These are phyloP conservation scores for Roridomyces roridus DNA, from an alignment of 768 basidiomycete genomes.

Conservation along the genomic window DNA sequence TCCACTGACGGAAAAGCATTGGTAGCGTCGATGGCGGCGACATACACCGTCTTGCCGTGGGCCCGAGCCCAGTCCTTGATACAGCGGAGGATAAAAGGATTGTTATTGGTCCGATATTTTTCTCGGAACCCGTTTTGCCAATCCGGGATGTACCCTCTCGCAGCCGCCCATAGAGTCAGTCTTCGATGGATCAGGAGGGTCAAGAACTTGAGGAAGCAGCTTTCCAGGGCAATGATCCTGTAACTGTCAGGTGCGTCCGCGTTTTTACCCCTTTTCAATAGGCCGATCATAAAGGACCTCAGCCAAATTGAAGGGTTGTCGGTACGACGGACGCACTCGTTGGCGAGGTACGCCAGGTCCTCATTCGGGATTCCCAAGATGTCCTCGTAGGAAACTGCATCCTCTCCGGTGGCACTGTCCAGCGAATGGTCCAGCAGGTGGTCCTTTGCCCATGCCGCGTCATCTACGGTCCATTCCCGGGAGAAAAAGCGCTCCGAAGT, in stretches of 20 bases:
- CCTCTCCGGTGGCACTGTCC: slow-evolving; percentile 3
- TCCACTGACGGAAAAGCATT: slow-evolving; percentile 36
- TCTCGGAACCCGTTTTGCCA: slow-evolving; percentile 18
- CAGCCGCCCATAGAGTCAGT: slow-evolving; percentile 22
- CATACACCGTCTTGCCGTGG: slow-evolving; percentile 17
- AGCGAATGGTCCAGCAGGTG: background rate
- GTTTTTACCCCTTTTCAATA: slow-evolving; percentile 23
- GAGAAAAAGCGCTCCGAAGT: slow-evolving; percentile 19
- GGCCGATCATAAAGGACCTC: background rate
- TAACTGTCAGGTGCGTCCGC: slow-evolving; percentile 22
- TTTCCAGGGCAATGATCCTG: slow-evolving; percentile 26
- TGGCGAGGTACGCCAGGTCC: background rate
- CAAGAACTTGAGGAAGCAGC: slow-evolving; percentile 28
- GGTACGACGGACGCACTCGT: background rate
- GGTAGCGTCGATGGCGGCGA: slow-evolving; percentile 24
- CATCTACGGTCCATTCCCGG: slow-evolving; percentile 1
- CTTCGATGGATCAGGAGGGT: slow-evolving; percentile 28
- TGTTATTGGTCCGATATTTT: too few relatives aligned
- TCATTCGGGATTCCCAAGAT: background rate
- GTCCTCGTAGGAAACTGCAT: background rate
- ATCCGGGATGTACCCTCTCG: slow-evolving; percentile 26
- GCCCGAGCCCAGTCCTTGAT: slow-evolving; percentile 20
- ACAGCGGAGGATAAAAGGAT: slow-evolving; percentile 30
- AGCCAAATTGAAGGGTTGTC: slow-evolving; percentile 5
- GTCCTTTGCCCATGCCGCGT: slow-evolving; percentile 3